Base-by-base conservation (phyloP, 139 green algal species). In the Volvox reticuliferus region DNA sequence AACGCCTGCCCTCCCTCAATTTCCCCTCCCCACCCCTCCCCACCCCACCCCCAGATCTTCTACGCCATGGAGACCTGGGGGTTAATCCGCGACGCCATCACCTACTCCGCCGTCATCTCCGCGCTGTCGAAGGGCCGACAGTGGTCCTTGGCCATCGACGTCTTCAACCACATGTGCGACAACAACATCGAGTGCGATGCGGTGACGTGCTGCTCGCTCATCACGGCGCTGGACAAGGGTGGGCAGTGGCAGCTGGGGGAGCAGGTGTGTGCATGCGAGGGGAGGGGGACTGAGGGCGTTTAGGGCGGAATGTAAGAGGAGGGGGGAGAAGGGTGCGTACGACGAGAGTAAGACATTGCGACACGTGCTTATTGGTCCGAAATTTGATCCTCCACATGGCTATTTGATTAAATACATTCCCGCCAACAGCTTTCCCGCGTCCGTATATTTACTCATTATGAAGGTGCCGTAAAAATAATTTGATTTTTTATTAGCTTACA, bases 221-320 rank as follows among this genome's bases (percentile, higher is more conserved):
- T 99, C 91, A 97, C 96, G 35, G 97, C 97, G 0, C 91, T 99
- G 86, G 97, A 99, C 94, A 96, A 97, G 61, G 97, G 97, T 30
- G 97, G 97, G 0, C 95, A 98, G 93, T 99, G 97, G 97, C 96
- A 98, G 92, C 93, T 98, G 89, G 97, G 96, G 1, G 97, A 99
- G 93, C 94, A 96, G 93, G 94, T 98, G 63, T n/a, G 65, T 36
- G 62, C 17, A 28, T 73, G 65, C 16, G 44, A 5, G 44, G 5
- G 32, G 32, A 79, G 73, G 86, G 69, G 35, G 63, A n/a, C n/a
- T n/a, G n/a, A n/a, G n/a, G n/a, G n/a, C 9, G 44, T 55, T 14
- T 9, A 55, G 9, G 44, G 44, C 5, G 44, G 44, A 55, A 55
- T 55, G 44, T 5, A 5, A 55, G 9, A 55, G 5, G 44, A 55